Base-by-base conservation (phyloP, 805 yeast species). In the Cyberlindnera americana region DNA sequence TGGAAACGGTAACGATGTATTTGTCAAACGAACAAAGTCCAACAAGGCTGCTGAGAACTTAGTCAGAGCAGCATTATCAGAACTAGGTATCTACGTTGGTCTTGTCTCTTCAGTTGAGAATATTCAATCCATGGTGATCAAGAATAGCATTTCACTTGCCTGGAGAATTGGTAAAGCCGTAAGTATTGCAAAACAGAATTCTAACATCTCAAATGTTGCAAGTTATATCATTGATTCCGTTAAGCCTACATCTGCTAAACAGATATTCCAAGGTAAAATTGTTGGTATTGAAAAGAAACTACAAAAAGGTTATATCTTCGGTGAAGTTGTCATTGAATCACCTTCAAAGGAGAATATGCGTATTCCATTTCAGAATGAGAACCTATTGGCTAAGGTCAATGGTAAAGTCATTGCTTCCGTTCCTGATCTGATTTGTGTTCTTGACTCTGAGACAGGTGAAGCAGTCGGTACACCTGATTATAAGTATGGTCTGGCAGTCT, bases 311-410 rank as follows among this genome's bases (percentile, higher is more conserved):
- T 71, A 70, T 47, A 64, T 61, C 10, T 70, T 64, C 48, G 77
- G 77, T 14, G 71, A 67, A 35, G 72, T 70, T 19, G 48, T 57
- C 8, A 63, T 69, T 37, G 63, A 63, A 40, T 41, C 46, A 22
- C 44, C 29, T 29, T 38, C 25, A 11, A 42, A 33, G 30, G 43
- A 17, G 33, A 38, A 17, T 9, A 41, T 65, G 56, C 46, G 47
- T n/a, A 70, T 72, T 32, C 75, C 76, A 19, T 72, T 72, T 63
- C 68, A 72, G 49, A 72, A 72, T 46, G 77, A 72, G 49, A 72
- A 71, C 49, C 60, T 72, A 17, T 50, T 57, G 31, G 67, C 69
- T 16, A 59, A 53, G 40, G 18, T 62, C 14, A 54, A 54, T 7
- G 53, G 56, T 17, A 49, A 53, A 38, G 53, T 60, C 13, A 55